Evolutionary conservation across 345 rosid species (phyloP).

Genomic region (Brassica carinata): DNA sequence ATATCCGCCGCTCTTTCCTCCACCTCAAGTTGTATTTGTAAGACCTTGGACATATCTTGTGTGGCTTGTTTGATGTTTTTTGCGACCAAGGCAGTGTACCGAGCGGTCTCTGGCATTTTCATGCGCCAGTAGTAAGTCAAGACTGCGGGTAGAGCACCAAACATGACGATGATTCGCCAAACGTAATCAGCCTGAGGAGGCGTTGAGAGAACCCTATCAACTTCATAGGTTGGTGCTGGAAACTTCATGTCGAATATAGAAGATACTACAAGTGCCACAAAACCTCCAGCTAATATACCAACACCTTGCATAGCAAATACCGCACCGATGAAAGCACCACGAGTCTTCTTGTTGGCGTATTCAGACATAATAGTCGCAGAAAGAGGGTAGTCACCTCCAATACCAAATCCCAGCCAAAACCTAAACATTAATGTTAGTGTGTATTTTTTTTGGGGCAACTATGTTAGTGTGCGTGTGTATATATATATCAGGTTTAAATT

Average conservation of each 20-base stretch:
- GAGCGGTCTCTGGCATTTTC: constrained; percentile 89
- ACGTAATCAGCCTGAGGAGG: constrained; percentile 60
- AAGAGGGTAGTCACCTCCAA: constrained; percentile 41
- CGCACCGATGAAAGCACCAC: constrained; percentile 46
- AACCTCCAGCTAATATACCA: constrained; percentile 69
- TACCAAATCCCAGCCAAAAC: constrained; percentile 77
- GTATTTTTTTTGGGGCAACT: too few relatives aligned
- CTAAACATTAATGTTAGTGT: constrained; percentile 10
- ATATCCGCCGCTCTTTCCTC: constrained; percentile 49
- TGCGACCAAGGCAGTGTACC: constrained; percentile 75
- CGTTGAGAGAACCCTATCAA: constrained; percentile 20
- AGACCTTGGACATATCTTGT: constrained; percentile 70
- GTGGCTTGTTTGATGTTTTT: constrained; percentile 65
- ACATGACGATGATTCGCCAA: constrained; percentile 45
- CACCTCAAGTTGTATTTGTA: constrained; percentile 53
- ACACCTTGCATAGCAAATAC: constrained; percentile 88
- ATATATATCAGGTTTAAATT: neutral
- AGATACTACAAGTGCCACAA: constrained; percentile 51
- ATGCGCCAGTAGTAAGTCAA: constrained; percentile 31
- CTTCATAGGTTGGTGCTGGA: constrained; percentile 16
- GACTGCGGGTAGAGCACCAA: neutral
- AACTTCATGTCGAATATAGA: constrained; percentile 38
- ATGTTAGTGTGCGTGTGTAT: neutral
- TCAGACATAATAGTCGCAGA: constrained; percentile 83
- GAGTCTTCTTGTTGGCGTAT: constrained; percentile 54